Evolutionary conservation across 179 eudicot genomes (phyloP).

Genomic region (Spergularia azorica): DNA sequence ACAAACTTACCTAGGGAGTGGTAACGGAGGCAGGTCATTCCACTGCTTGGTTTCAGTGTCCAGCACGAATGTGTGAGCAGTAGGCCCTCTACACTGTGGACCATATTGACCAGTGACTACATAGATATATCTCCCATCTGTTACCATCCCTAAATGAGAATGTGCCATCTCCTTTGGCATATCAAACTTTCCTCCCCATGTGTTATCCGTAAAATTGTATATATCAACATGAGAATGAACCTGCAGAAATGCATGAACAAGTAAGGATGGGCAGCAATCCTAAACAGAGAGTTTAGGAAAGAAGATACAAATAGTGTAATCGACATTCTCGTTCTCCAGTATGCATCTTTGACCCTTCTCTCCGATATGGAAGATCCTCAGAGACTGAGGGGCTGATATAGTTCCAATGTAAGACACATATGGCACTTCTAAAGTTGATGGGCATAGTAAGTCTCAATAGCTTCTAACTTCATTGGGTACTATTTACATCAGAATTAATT

Average conservation of each 20-base stretch:
- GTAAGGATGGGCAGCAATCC: conserved; percentile 7
- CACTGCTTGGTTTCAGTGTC: conserved; percentile 85
- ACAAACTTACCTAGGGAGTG: conserved; percentile 73
- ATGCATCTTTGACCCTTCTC: background rate
- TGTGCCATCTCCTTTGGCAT: conserved; percentile 99
- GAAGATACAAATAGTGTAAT: background rate
- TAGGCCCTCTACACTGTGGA: conserved; percentile 97
- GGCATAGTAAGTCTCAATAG: background rate
- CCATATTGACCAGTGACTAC: conserved; percentile 97
- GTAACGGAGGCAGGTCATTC: conserved; percentile 77
- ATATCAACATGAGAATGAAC: conserved; percentile 98
- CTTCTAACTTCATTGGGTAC: background rate
- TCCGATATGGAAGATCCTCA: background rate
- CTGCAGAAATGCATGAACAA: conserved; percentile 36
- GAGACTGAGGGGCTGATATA: background rate
- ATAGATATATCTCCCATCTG: conserved; percentile 94
- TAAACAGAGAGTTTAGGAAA: background rate
- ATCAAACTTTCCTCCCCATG: conserved; percentile 94
- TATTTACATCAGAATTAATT: background rate
- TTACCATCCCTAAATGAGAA: conserved; percentile 98
- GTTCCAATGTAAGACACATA: background rate
- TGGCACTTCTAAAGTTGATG: background rate
- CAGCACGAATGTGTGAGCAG: conserved; percentile 77
- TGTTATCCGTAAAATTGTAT: conserved; percentile 84
- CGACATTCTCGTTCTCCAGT: background rate